These are phyloP conservation scores for Eimeria sp. DNA, from an alignment of 169 alveolate genomes.

Conservation along the genomic window DNA sequence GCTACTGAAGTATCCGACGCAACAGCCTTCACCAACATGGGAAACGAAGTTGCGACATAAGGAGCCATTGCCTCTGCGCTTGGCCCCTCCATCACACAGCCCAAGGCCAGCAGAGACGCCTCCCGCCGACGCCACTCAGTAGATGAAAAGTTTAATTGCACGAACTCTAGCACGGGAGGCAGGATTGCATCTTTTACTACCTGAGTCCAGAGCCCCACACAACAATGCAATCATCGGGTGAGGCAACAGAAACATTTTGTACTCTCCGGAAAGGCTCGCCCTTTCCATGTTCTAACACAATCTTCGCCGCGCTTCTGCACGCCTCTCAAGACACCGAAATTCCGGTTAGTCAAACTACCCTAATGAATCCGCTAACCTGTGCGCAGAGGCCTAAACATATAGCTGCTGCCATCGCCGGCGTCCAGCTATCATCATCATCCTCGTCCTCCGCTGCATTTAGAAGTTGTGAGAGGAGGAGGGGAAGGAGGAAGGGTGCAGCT, in stretches of 20 bases:
- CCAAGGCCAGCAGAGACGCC: slow-evolving; percentile 96
- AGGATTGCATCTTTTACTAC: slow-evolving; percentile 93
- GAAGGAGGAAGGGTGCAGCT: slow-evolving; percentile 83
- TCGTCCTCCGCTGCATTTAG: slow-evolving; percentile 74
- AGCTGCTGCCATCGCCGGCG: slow-evolving; percentile 97
- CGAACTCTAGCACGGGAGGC: slow-evolving; percentile 92
- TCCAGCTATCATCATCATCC: slow-evolving; percentile 93
- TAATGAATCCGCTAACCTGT: slow-evolving; percentile 92
- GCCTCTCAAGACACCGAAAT: slow-evolving; percentile 87
- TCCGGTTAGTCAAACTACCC: slow-evolving; percentile 89
- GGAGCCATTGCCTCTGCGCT: slow-evolving; percentile 92
- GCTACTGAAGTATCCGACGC: slow-evolving; percentile 94
- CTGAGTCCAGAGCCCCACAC: slow-evolving; percentile 85
- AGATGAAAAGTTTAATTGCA: slow-evolving; percentile 91
- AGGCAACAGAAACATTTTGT: neutral
- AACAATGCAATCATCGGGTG: neutral
- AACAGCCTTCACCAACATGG: slow-evolving; percentile 90
- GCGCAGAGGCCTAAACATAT: slow-evolving; percentile 95
- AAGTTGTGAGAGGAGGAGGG: slow-evolving; percentile 80
- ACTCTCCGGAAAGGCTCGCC: neutral
- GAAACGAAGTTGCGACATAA: slow-evolving; percentile 92
- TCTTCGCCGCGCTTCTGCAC: neutral
- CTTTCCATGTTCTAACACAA: neutral
- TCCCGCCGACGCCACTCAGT: slow-evolving; percentile 95
- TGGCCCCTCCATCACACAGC: slow-evolving; percentile 96